Conservation (phyloP, 1,139 yeast species). For the Debaryomyces udenii region DNA sequence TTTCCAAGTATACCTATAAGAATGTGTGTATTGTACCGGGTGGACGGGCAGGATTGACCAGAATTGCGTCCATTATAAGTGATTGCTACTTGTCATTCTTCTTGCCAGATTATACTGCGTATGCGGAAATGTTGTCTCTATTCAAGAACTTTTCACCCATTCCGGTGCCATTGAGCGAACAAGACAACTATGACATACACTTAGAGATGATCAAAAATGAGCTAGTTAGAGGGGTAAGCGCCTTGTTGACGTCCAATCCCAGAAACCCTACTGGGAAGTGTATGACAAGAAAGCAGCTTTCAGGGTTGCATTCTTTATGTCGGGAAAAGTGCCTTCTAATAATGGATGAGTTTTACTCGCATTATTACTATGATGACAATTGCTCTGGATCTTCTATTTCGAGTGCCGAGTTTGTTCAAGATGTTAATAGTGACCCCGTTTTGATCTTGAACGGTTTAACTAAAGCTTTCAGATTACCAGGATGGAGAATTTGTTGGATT, state of each 20-base stretch:
- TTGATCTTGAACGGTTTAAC: constrained; percentile 66
- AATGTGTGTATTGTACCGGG: constrained; percentile 73
- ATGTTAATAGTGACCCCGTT: constrained; percentile 65
- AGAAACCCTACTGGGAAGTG: constrained; percentile 70
- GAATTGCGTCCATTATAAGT: constrained; percentile 66
- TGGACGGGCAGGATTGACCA: constrained; percentile 68
- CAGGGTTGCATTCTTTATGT: constrained; percentile 58
- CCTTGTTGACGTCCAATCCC: constrained; percentile 64
- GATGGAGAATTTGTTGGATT: constrained; percentile 73
- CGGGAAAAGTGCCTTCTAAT: constrained; percentile 59
- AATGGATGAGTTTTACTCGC: constrained; percentile 71
- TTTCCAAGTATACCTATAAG: constrained; percentile 62
- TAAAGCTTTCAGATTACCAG: constrained; percentile 67
- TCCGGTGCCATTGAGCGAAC: constrained; percentile 65
- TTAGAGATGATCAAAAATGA: constrained; percentile 58
- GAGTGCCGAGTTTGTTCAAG: constrained; percentile 58
- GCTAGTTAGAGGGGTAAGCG: constrained; percentile 63
- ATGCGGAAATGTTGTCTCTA: constrained; percentile 70
- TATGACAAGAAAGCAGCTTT: constrained; percentile 54
- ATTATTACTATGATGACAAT: constrained; percentile 62
- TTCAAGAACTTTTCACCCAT: constrained; percentile 70
- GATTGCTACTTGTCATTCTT: constrained; percentile 67
- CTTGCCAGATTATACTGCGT: constrained; percentile 71
- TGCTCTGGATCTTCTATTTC: constrained; percentile 61
- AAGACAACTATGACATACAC: constrained; percentile 63